Evolutionary conservation across 2,329 filamentous ascomycete genomes (phyloP).

Genomic region (Albophoma yamanashiensis): DNA sequence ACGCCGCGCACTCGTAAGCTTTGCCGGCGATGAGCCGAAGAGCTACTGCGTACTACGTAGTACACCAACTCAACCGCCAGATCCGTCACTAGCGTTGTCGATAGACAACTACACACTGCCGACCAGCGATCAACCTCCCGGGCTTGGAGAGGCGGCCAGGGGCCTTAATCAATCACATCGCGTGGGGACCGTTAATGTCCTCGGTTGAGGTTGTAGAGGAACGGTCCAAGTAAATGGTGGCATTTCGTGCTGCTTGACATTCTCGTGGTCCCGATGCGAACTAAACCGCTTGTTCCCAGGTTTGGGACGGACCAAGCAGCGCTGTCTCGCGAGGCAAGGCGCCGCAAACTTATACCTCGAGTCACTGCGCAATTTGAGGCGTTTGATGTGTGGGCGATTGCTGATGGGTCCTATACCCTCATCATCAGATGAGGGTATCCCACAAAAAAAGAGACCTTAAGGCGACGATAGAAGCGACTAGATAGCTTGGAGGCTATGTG

Average conservation of each 20-base stretch:
- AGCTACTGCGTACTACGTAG: too few relatives aligned
- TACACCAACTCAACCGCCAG: not conserved
- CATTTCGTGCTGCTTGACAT: not conserved
- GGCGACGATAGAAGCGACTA: not conserved
- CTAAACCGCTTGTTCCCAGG: too few relatives aligned
- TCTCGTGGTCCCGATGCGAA: not conserved
- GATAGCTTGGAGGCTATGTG: not conserved
- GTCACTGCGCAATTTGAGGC: not conserved
- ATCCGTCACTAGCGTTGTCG: not conserved
- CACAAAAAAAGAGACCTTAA: not conserved
- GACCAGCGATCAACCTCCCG: not conserved
- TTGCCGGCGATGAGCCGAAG: conserved; percentile 1
- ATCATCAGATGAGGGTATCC: too few relatives aligned
- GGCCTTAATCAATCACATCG: too few relatives aligned
- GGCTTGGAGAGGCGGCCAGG: not conserved
- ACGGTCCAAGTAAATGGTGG: not conserved
- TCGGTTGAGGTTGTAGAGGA: not conserved
- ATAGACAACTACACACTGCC: not conserved
- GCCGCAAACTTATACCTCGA: not conserved
- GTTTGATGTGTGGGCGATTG: not conserved
- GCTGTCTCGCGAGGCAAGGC: not conserved
- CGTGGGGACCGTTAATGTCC: not conserved
- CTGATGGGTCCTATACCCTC: not conserved
- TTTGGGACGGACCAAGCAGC: not conserved
- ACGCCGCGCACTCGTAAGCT: not conserved